Conservation (phyloP, 306 rosid genomes). For the Vachellia pachyceras region DNA sequence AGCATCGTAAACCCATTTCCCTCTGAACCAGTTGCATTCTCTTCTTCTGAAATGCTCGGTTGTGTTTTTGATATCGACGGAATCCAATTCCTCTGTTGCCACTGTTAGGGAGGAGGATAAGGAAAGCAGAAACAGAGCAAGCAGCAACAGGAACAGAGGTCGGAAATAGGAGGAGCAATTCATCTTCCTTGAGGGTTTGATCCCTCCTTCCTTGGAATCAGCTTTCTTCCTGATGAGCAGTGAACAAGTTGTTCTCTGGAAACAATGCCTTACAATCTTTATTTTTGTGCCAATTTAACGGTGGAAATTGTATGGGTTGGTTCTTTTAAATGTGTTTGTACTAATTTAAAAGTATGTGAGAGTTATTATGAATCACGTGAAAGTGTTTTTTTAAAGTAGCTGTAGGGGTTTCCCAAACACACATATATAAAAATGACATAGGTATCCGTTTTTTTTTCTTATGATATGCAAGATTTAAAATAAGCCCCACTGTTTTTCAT, state of each 20-base stretch:
- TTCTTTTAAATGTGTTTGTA: too few species aligned
- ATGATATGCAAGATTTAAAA: too few species aligned
- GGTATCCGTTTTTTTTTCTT: too few species aligned
- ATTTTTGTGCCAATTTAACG: neutral
- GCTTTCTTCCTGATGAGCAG: slow-evolving; percentile 23
- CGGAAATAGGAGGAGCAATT: slow-evolving; percentile 34
- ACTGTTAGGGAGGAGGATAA: slow-evolving; percentile 53
- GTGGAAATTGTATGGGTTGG: slow-evolving; percentile 16
- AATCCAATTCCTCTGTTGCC: slow-evolving; percentile 49
- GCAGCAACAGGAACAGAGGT: slow-evolving; percentile 30
- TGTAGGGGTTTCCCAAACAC: too few species aligned
- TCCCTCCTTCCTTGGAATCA: neutral
- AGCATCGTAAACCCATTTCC: slow-evolving; percentile 79
- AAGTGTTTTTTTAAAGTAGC: too few species aligned
- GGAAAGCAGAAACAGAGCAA: slow-evolving; percentile 52
- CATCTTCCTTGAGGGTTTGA: slow-evolving; percentile 83
- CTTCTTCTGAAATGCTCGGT: neutral
- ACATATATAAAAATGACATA: too few species aligned
- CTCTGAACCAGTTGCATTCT: slow-evolving; percentile 67
- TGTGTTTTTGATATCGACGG: slow-evolving; percentile 8
- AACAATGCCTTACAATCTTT: slow-evolving; percentile 39
- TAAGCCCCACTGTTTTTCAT: too few species aligned
- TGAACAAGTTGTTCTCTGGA: slow-evolving; percentile 46
- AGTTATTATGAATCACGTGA: too few species aligned
- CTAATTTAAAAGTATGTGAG: too few species aligned